These are phyloP conservation scores for Populus simonii DNA, from an alignment of 345 rosid genomes.

Conservation along the genomic window DNA sequence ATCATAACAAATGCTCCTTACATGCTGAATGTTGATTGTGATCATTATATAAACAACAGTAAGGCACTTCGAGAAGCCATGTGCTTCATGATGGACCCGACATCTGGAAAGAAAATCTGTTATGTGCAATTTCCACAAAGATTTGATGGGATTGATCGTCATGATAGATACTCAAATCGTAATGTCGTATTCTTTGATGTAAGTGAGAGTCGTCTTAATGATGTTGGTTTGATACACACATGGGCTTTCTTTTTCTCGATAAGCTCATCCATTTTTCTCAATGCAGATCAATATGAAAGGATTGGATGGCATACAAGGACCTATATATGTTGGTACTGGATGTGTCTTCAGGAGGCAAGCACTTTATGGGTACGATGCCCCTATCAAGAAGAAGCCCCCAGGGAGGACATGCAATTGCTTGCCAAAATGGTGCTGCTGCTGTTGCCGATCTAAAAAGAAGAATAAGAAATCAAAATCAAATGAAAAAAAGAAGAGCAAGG, in stretches of 20 bases:
- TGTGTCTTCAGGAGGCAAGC: constrained; percentile 92
- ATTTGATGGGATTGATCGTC: constrained; percentile 17
- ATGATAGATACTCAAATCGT: constrained; percentile 21
- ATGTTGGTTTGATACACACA: background rate
- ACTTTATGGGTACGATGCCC: constrained; percentile 83
- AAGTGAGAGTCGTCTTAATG: constrained; percentile 3
- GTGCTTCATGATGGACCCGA: constrained; percentile 22
- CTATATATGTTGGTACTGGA: constrained; percentile 91
- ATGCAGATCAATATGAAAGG: constrained; percentile 95
- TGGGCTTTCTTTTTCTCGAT: background rate
- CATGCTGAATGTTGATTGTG: constrained; percentile 21
- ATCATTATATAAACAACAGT: constrained; percentile 18
- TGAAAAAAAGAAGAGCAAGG: constrained; percentile 49
- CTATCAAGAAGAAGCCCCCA: constrained; percentile 62
- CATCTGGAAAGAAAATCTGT: constrained; percentile 16
- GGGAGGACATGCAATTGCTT: constrained; percentile 76
- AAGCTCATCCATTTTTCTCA: constrained; percentile 2
- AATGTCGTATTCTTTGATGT: constrained; percentile 23
- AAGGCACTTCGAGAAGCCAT: constrained; percentile 20
- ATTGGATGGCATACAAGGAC: constrained; percentile 88
- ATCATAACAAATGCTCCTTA: constrained; percentile 19
- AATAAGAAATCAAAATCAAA: constrained; percentile 40
- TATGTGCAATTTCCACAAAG: constrained; percentile 23
- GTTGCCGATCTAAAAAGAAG: constrained; percentile 49
- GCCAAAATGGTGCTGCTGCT: constrained; percentile 67